phyloP scores from a whole-genome alignment of 331 rosid genomes.

The Malus hybrid region DNA sequence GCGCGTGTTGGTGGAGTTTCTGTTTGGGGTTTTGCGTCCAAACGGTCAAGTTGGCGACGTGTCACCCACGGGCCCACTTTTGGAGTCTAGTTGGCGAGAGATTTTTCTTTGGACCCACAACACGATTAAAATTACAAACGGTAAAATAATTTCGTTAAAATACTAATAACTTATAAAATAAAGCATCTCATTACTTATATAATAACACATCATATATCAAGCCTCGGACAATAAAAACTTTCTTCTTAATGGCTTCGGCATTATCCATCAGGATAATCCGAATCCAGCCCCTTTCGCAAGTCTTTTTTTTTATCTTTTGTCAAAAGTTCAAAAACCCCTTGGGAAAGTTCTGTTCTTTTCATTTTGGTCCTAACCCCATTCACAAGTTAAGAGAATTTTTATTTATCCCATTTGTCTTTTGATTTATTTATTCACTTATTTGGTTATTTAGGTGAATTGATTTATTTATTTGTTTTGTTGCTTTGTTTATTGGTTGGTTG shows the following conservation, averaged over 20 bases:
- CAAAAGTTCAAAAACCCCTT: too few relatives aligned
- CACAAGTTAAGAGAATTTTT: not conserved
- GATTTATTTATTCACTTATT: not conserved
- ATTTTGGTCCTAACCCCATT: not conserved
- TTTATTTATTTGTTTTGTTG: too few relatives aligned
- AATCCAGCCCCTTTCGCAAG: not conserved
- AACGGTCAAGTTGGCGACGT: not conserved
- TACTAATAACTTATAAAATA: too few relatives aligned
- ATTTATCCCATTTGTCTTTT: not conserved
- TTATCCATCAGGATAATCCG: conserved; percentile 7
- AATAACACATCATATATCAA: rapidly evolving
- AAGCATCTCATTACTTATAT: too few relatives aligned
- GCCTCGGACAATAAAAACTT: rapidly evolving
- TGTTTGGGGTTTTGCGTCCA: not conserved
- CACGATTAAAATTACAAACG: too few relatives aligned
- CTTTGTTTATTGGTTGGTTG: too few relatives aligned
- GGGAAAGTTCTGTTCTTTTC: too few relatives aligned
- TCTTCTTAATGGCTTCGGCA: not conserved
- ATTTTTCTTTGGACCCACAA: too few relatives aligned
- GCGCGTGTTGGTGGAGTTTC: not conserved
- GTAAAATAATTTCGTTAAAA: too few relatives aligned
- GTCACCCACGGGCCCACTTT: conserved; percentile 9
- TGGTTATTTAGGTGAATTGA: not conserved
- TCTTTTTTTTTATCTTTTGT: not conserved
- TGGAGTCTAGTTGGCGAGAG: not conserved